A percentile compares a stretch with the other conserved stretches of the same genome.
These are phyloP conservation scores for Pugionium dolabratum DNA, from an alignment of 345 rosid genomes.

Conservation along the genomic window DNA sequence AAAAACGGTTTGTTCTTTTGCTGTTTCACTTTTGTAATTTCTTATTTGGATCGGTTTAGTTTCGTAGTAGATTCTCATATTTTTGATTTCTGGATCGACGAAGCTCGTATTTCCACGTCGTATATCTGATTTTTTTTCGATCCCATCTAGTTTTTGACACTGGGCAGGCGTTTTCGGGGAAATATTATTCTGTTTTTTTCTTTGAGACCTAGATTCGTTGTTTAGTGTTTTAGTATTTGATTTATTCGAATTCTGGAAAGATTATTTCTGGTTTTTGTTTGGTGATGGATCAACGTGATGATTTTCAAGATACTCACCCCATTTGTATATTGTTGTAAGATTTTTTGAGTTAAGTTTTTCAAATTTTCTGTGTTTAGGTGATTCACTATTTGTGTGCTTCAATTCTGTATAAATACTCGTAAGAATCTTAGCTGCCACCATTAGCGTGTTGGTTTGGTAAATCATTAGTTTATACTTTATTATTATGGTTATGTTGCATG, in stretches of 20 bases:
- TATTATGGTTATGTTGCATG: conserved; percentile 29
- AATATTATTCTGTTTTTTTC: not conserved
- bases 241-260: not conserved
- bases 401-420: no score
- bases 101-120: not conserved
- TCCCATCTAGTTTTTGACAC: conserved; percentile 9
- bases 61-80: conserved; percentile 18
- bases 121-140: conserved; percentile 23
- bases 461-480: conserved; percentile 29
- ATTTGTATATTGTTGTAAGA: conserved; percentile 12
- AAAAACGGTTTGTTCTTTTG: conserved; percentile 23
- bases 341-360: conserved; percentile 13
- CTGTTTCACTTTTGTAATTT: not conserved
- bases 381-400: not conserved
- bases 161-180: not conserved
- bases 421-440: not conserved
- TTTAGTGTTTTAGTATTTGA: conserved; percentile 1
- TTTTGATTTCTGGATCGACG: not conserved
- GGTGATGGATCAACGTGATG: no score
- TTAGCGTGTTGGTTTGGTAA: conserved; percentile 11
- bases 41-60: conserved; percentile 16
- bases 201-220: conserved; percentile 19
- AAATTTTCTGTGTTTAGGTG: not conserved
- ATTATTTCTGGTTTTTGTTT: not conserved
- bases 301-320: not conserved